Base-by-base conservation (phyloP, 129 eudicot genomes). In the Pulicaria dysenterica region DNA sequence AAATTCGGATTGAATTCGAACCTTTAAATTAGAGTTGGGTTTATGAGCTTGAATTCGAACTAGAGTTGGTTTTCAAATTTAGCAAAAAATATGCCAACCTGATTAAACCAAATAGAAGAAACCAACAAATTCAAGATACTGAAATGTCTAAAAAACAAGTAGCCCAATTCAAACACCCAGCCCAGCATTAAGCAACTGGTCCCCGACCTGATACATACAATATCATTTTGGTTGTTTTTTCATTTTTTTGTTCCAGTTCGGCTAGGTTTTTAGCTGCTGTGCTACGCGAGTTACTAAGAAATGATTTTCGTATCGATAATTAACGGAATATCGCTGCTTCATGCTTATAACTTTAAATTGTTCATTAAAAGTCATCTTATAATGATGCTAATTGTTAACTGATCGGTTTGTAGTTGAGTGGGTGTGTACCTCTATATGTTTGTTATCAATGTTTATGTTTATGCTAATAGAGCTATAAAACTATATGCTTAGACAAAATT, bases 131-230 rank as follows among this genome's bases (percentile, higher is more conserved):
- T 24, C 31, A 2, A 24, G 31, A 24, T 24, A 24, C 31, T 24
- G 1, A 24, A 24, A 24, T 2, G 31, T 24, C 31, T 24, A 37
- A 55, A 17, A 55, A 8, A 17, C 37, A 19, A 55, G n/a, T 55
- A 55, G 37, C n/a, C 61, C 9, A 19, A 24, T 55, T 55, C 61
- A 19, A 55, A 19, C 12, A 17, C 37, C 12, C 6, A 55, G 38
- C 61, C 61, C 38, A 55, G 24, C 61, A 55, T 8, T 55, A 55
- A 55, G 61, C 61, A 55, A 55, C 12, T 55, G 12, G 39, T 55
- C 39, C 8, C 39, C 61, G 17, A 19, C 9, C 61, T 55, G 37
- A 55, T 55, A 5, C n/a, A 55, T 8, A 24, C 31, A 2, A 24
- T 24, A 55, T 55, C 38, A 5, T 3, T 55, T 3, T 19, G 38